Evolutionary conservation across 352 stramenopile genomes (phyloP).

Genomic region (Phytophthora nicotianae): DNA sequence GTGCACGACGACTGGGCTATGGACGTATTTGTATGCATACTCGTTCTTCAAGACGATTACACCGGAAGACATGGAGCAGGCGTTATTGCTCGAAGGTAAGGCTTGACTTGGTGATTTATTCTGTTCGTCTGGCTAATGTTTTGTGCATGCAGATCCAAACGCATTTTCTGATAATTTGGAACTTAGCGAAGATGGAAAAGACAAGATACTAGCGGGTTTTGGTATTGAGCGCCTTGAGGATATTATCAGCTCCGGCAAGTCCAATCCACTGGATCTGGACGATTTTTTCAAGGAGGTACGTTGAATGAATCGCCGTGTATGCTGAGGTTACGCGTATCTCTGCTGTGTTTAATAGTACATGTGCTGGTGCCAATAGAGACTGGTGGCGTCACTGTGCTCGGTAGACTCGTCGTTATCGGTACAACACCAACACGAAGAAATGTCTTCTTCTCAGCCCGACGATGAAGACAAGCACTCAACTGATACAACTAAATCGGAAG

Average conservation of each 20-base stretch:
- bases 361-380: slow-evolving; percentile 31
- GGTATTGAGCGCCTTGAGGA: slow-evolving; percentile 25
- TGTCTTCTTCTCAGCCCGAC: slow-evolving; percentile 16
- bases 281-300: slow-evolving; percentile 60
- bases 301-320: neutral
- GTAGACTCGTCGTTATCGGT: slow-evolving; percentile 10
- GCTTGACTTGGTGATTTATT: neutral
- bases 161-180: slow-evolving; percentile 21
- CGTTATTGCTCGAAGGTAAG: slow-evolving; percentile 63
- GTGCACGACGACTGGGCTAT: slow-evolving; percentile 71
- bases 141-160: slow-evolving; percentile 21
- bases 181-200: slow-evolving; percentile 13
- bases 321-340: neutral
- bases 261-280: slow-evolving; percentile 24
- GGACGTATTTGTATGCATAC: slow-evolving; percentile 67
- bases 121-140: neutral
- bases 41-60: slow-evolving; percentile 69
- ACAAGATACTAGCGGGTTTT: slow-evolving; percentile 5
- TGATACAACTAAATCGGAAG: slow-evolving; percentile 6
- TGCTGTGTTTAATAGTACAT: neutral
- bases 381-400: slow-evolving; percentile 36
- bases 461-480: slow-evolving; percentile 27
- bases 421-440: slow-evolving; percentile 14
- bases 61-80: slow-evolving; percentile 61
- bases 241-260: slow-evolving; percentile 28